phyloP scores from a whole-genome alignment of 2,329 filamentous ascomycete genomes.

The Pyricularia sp. region DNA sequence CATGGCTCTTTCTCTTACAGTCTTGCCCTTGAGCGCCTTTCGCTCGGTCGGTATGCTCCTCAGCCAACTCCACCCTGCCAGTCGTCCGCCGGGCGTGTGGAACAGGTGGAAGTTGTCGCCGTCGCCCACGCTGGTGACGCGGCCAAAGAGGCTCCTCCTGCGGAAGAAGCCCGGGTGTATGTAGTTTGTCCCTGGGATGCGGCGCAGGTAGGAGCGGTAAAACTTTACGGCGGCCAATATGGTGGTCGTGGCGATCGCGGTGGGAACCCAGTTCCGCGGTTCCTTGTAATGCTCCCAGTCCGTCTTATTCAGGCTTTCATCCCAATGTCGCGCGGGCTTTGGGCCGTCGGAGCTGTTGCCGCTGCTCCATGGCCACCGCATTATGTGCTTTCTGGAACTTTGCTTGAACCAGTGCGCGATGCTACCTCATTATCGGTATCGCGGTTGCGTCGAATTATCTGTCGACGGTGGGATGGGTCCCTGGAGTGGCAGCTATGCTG shows the following conservation, averaged over 20 bases:
- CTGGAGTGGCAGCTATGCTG: neutral
- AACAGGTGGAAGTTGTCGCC: conserved; percentile 93
- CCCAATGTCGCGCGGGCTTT: conserved; percentile 24
- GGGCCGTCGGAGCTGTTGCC: neutral
- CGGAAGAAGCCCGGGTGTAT: conserved; percentile 70
- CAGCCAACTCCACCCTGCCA: conserved; percentile 89
- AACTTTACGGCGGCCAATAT: conserved; percentile 46
- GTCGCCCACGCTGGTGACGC: conserved; percentile 90
- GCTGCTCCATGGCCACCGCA: conserved; percentile 4
- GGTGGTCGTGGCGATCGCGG: conserved; percentile 43
- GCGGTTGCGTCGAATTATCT: neutral
- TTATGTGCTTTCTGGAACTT: neutral
- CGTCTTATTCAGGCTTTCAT: conserved; percentile 31
- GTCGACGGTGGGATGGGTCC: neutral
- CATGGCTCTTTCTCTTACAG: conserved; percentile 40
- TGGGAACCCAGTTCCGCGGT: conserved; percentile 43
- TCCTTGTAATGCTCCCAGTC: conserved; percentile 47
- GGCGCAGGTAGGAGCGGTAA: conserved; percentile 70
- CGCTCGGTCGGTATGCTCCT: conserved; percentile 62
- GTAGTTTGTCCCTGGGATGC: conserved; percentile 68
- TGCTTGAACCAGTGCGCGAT: neutral
- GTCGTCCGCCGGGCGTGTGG: conserved; percentile 84
- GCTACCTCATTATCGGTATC: neutral
- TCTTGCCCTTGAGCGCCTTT: conserved; percentile 64
- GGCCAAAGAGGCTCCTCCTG: conserved; percentile 67